Conservation (phyloP, 805 yeast species). For the Wickerhamomyces bisporus region DNA sequence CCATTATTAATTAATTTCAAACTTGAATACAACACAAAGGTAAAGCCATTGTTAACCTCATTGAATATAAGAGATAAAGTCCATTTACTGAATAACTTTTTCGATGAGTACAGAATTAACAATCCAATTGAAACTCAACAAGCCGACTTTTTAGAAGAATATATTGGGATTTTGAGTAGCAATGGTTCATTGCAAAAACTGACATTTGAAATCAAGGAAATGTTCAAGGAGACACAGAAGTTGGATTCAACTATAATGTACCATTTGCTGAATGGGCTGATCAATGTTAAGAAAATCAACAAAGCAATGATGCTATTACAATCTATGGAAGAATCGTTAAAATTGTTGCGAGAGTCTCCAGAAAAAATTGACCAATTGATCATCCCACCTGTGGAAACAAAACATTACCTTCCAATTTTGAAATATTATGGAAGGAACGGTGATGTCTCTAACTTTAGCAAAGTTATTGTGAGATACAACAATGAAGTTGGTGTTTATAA, state of each 20-base stretch:
- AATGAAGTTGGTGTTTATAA: conserved; percentile 26
- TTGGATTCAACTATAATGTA: conserved; percentile 22
- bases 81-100: conserved; percentile 12
- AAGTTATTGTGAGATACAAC: conserved; percentile 28
- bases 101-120: conserved; percentile 14
- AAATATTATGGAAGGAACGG: conserved; percentile 27
- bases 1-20: conserved; percentile 21
- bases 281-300: conserved; percentile 18
- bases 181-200: conserved; percentile 11
- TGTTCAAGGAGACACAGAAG: conserved; percentile 8
- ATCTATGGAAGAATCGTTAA: conserved; percentile 25
- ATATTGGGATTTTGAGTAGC: conserved; percentile 15
- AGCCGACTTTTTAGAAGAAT: conserved; percentile 15
- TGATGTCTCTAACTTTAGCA: conserved; percentile 24
- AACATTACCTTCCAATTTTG: conserved; percentile 36
- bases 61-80: conserved; percentile 8
- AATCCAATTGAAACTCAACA: conserved; percentile 15
- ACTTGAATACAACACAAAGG: conserved; percentile 18
- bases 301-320: conserved; percentile 30
- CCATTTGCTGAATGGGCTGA: conserved; percentile 21
- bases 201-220: conserved; percentile 8
- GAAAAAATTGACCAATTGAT: conserved; percentile 4
- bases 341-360: conserved; percentile 12
- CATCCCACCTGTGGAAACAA: conserved; percentile 35
- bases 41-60: conserved; percentile 20